Evolutionary conservation across 257 asterid genomes (phyloP), one percentile per base, ranked within the genome.

Genomic region (Dorcoceras hygrometricum): DNA sequence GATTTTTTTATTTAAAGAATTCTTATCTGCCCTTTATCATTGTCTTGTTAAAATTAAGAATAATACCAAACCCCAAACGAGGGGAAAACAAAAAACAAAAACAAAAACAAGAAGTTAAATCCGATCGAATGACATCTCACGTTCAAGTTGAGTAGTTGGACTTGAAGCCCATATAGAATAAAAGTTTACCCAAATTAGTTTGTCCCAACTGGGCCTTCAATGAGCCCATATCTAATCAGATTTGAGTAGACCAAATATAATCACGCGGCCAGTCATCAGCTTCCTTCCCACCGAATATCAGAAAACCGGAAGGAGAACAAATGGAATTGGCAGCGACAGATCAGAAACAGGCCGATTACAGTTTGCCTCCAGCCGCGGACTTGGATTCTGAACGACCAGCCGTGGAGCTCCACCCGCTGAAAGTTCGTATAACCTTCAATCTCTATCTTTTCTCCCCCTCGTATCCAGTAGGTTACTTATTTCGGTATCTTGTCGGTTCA

Each of bases 361-460:
- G 36, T 70, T 12, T 65, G 57, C 76, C 22, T 59, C 57, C 63
- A 48, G 3, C 70, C 51, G 25, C 75, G 59, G 86, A 85, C 48
- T 89, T 84, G 57, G 90, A 81, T 12, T 80, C 78, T 57, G 90
- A 88, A 20, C 96, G 96, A 75, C 75, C 83, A 8, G 75, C 86
- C 55, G 81, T 79, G 69, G 96, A 90, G 66, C 95, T 88, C 73
- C 96, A 93, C 64, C 97, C 99, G 61, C 99, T 93, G 75, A 89
- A 78, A 84, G 99, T 92, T 66, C 48, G 71, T 57, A 11, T 14
- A 46, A 46, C 32, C 36, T 39, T 39, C 23, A 43, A 4, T 24
- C 27, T 23, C 43, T 26, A 7, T 71, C 18, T 48, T 9, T 61
- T 55, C 53, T 28, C 19, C 51, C 28, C n/a, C 50, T 57, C 20